phyloP scores from a whole-genome alignment of 257 asterid species.

The Scutellaria minor region DNA sequence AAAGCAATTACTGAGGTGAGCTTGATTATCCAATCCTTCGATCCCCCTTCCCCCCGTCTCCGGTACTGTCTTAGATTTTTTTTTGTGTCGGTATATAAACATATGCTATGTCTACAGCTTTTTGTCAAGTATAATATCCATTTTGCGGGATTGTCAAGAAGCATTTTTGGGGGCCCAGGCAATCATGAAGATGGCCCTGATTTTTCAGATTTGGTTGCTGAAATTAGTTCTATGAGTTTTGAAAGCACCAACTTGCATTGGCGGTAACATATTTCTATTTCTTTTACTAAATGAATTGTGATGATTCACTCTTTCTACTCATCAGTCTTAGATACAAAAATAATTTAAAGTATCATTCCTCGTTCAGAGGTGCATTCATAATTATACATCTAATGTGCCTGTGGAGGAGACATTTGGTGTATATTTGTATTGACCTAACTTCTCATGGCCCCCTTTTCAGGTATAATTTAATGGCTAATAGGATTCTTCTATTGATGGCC shows the following conservation, averaged over 20 bases:
- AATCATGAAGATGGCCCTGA: constrained; percentile 63
- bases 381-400: constrained; percentile 26
- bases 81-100: constrained; percentile 16
- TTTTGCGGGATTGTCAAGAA: constrained; percentile 89
- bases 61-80: constrained; percentile 22
- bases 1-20: constrained; percentile 98
- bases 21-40: constrained; percentile 28
- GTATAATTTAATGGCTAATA: constrained; percentile 98
- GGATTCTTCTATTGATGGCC: constrained; percentile 91
- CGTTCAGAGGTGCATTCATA: constrained; percentile 24
- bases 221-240: constrained; percentile 85
- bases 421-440: constrained; percentile 28
- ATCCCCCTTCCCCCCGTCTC: not conserved
- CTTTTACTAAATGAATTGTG: constrained; percentile 20
- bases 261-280: constrained; percentile 59
- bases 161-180: constrained; percentile 54
- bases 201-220: constrained; percentile 81
- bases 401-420: constrained; percentile 22
- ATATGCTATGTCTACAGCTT: constrained; percentile 62
- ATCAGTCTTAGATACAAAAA: constrained; percentile 20
- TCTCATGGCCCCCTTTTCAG: constrained; percentile 51
- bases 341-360: constrained; percentile 1
- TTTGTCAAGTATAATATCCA: constrained; percentile 91
- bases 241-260: constrained; percentile 88
- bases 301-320: constrained; percentile 18